Evolutionary conservation across 495 filamentous ascomycete genomes (phyloP).

Genomic region (Tetracladium setigerum): DNA sequence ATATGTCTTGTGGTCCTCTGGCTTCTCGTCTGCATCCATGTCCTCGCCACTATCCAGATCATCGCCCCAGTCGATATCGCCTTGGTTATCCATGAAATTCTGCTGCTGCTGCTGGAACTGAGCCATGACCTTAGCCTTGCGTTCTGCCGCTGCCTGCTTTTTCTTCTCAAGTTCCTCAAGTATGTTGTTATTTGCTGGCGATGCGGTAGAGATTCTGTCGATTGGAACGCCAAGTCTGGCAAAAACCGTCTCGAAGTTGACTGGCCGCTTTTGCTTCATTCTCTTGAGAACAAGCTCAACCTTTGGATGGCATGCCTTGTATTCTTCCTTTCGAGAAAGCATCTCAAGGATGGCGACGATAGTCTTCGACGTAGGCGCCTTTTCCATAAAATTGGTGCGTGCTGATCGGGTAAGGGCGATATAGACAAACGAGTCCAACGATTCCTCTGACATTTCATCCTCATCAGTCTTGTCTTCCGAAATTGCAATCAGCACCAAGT

Average conservation of each 20-base stretch:
- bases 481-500: constrained; percentile 76
- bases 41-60: constrained; percentile 60
- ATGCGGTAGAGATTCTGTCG: constrained; percentile 45
- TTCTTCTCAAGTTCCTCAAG: constrained; percentile 73
- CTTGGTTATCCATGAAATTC: constrained; percentile 81
- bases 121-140: constrained; percentile 90
- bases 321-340: constrained; percentile 64
- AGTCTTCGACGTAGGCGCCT: constrained; percentile 45
- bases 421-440: constrained; percentile 55
- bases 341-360: constrained; percentile 70
- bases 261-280: constrained; percentile 74
- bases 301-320: constrained; percentile 75
- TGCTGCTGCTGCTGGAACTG: constrained; percentile 97
- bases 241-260: constrained; percentile 56
- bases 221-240: constrained; percentile 38
- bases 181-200: constrained; percentile 43
- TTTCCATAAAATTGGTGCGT: constrained; percentile 44
- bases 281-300: constrained; percentile 78
- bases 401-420: constrained; percentile 56
- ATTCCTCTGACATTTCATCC: constrained; percentile 39
- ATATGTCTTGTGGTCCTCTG: constrained; percentile 54
- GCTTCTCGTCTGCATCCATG: constrained; percentile 47
- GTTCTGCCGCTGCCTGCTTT: constrained; percentile 79
- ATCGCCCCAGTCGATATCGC: constrained; percentile 77
- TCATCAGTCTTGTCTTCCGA: constrained; percentile 67